A percentile compares a stretch with the other conserved stretches of the same genome.
Conservation (phyloP, 1,284 basidiomycete species). For the Boletus sp. region DNA sequence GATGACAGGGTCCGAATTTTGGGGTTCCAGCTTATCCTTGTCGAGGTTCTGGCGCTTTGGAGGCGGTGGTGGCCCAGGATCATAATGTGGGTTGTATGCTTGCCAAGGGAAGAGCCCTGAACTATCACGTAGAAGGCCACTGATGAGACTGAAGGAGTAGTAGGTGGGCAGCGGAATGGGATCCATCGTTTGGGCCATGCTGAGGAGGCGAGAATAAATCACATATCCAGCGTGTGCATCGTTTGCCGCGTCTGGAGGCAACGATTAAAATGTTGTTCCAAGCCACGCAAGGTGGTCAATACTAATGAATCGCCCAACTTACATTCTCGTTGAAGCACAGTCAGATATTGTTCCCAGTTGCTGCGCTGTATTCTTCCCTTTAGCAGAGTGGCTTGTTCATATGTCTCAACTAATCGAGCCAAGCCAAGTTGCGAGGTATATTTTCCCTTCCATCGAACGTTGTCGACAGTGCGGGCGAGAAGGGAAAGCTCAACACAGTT, state of each 20-base stretch:
- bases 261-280: conserved; percentile 3
- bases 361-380: conserved; percentile 61
- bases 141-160: conserved; percentile 54
- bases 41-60: conserved; percentile 33
- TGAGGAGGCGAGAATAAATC: conserved; percentile 44
- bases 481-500: conserved; percentile 66
- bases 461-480: conserved; percentile 65
- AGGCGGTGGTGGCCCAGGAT: conserved; percentile 60
- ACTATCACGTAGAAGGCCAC: conserved; percentile 43
- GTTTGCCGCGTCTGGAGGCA: conserved; percentile 60
- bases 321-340: conserved; percentile 54
- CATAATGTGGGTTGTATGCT: conserved; percentile 59
- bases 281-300: not conserved
- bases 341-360: conserved; percentile 61
- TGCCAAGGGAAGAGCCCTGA: conserved; percentile 41
- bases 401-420: conserved; percentile 54
- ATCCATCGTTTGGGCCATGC: conserved; percentile 38
- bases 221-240: conserved; percentile 60
- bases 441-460: conserved; percentile 61
- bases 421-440: conserved; percentile 56
- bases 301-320: conserved; percentile 23
- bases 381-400: conserved; percentile 45
- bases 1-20: not conserved
- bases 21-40: conserved; percentile 6
- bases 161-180: conserved; percentile 42